Base-by-base conservation (phyloP, 2,329 filamentous ascomycete genomes). In the Nemania bipapillata region DNA sequence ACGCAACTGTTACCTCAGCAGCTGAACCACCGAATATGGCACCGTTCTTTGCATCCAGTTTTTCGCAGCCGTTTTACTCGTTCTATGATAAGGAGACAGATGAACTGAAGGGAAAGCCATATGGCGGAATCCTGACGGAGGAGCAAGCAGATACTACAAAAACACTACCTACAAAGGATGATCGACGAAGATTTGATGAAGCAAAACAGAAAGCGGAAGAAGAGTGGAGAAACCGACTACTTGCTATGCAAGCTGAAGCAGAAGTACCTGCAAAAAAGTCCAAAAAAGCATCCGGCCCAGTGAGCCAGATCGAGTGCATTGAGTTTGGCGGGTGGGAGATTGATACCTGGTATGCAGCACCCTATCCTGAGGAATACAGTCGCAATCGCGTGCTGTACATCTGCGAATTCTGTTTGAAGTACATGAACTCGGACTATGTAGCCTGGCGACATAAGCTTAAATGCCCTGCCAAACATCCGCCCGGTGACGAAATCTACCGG, bases 351-450 rank as follows among this genome's bases (percentile, higher is more conserved):
- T 97, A 99, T 81, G 95, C 96, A 32, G 96, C 96, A 45, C 96
- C 96, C 12, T 99, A 99, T 78, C 96, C 96, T 0, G 96, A 97
- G 79, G 96, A 99, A 81, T 99, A 99, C 83, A 98, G 94, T 79
- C 90, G 95, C 72, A 98, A 99, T 78, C 91, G 93, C 32, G 92
- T 97, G 42, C 87, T 99, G n/a, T 98, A 97, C 81, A 98, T 99
- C 71, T 99, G 96, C 85, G 96, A 99, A 80, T 99, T 98, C 80
- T 99, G 96, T 79, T 85, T 99, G 68, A 99, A 98, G 81, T 99
- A 99, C 83, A 97, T 99, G 94, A 97, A 96, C 80, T 98, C 96
- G 20, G 95, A 97, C 79, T 98, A 97, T 76, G 96, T 99, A 30
- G 95, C 96, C 15, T 98, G 95, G 93, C 89, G 96, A 61, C 96